Conservation (phyloP, 1,284 basidiomycete species). For the Phenoliferia sp. region DNA sequence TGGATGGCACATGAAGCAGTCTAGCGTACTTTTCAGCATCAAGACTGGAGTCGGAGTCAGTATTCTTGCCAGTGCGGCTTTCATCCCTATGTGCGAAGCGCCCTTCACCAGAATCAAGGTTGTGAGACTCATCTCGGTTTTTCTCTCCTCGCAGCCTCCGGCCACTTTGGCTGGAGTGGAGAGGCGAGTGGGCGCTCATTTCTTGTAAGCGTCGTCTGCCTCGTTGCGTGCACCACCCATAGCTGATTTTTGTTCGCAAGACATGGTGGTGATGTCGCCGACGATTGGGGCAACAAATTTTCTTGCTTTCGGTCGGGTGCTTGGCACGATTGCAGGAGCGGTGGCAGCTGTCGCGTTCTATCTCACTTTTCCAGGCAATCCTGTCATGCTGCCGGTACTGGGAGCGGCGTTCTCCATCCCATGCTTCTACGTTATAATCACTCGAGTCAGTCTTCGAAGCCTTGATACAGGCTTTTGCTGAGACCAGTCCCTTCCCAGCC, state of each 20-base stretch:
- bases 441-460: constrained; percentile 45
- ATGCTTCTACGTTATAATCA: constrained; percentile 86
- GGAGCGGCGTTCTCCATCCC: constrained; percentile 88
- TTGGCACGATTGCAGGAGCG: constrained; percentile 55
- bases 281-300: constrained; percentile 62
- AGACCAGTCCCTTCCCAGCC: constrained; percentile 5
- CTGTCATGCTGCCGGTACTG: constrained; percentile 68
- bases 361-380: constrained; percentile 62
- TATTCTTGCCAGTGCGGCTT: constrained; percentile 27
- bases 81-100: constrained; percentile 5
- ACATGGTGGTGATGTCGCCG: constrained; percentile 79
- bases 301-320: constrained; percentile 57
- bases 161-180: constrained; percentile 69
- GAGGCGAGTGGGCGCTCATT: constrained; percentile 92
- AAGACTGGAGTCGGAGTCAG: constrained; percentile 61
- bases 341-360: constrained; percentile 17
- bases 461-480: no score
- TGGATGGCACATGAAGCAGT: constrained; percentile 63
- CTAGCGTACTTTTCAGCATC: constrained; percentile 79
- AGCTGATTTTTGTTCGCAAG: constrained; percentile 33
- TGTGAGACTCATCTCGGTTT: neutral
- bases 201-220: constrained; percentile 51
- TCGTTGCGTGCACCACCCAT: neutral
- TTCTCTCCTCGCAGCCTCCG: constrained; percentile 39
- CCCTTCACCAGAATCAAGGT: neutral